These are phyloP conservation scores for Cladophialophora chaetospira DNA, from an alignment of 2,329 filamentous ascomycete genomes.

Conservation along the genomic window DNA sequence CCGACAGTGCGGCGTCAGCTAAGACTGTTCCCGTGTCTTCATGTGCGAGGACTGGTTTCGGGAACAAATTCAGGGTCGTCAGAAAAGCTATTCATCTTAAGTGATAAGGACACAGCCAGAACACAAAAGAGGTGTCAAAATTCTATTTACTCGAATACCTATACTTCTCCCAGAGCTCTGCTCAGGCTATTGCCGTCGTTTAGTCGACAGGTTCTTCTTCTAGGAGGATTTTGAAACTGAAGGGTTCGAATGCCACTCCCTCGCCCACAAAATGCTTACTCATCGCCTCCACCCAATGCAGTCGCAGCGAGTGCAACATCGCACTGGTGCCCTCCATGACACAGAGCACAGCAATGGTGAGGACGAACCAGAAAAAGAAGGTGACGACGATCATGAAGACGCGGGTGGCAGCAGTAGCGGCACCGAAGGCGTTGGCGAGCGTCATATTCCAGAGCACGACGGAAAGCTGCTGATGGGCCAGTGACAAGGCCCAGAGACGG, in stretches of 20 bases:
- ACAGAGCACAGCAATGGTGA: slow-evolving; percentile 78
- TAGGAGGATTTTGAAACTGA: slow-evolving; percentile 80
- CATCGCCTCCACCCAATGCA: slow-evolving; percentile 98
- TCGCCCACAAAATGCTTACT: slow-evolving; percentile 95
- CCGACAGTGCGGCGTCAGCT: too few species aligned
- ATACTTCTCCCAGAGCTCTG: too few species aligned
- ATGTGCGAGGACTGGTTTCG: too few species aligned
- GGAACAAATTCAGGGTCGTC: too few species aligned
- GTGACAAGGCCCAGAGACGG: slow-evolving; percentile 94
- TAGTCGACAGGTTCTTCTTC: slow-evolving; percentile 70
- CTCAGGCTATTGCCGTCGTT: too few species aligned
- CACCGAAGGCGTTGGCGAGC: slow-evolving; percentile 71
- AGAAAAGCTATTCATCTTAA: too few species aligned
- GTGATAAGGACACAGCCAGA: too few species aligned
- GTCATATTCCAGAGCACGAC: slow-evolving; percentile 98
- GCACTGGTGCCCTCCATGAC: slow-evolving; percentile 96
- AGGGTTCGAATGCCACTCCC: slow-evolving; percentile 82
- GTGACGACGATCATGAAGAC: slow-evolving; percentile 78
- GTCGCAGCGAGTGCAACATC: slow-evolving; percentile 87
- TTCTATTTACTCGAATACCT: too few species aligned
- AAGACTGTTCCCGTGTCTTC: too few species aligned
- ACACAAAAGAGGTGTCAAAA: too few species aligned
- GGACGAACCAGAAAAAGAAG: slow-evolving; percentile 88
- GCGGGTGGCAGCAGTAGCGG: slow-evolving; percentile 62
- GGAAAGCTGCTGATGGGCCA: slow-evolving; percentile 96